phyloP scores from a whole-genome alignment of 2,329 filamentous ascomycete species.

The Fusarium pseudonygamai region DNA sequence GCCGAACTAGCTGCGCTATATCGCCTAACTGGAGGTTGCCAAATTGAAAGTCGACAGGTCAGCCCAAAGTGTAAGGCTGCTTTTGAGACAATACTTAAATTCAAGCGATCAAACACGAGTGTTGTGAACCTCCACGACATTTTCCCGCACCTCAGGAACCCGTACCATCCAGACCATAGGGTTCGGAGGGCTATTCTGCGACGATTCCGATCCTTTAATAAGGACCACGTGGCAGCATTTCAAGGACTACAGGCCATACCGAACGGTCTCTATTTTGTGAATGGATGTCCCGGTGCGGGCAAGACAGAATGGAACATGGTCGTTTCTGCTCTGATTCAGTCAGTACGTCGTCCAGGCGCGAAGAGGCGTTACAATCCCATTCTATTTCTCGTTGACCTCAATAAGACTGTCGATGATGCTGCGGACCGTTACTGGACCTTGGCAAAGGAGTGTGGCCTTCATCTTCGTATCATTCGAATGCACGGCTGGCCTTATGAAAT shows the following conservation, averaged over 20 bases:
- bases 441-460: conserved; percentile 48
- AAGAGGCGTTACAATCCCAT: conserved; percentile 47
- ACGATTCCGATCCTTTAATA: conserved; percentile 49
- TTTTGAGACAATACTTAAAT: conserved; percentile 48
- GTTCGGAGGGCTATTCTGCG: conserved; percentile 42
- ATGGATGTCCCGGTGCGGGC: conserved; percentile 58
- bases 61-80: conserved; percentile 32
- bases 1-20: conserved; percentile 47
- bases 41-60: conserved; percentile 13
- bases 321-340: conserved; percentile 51
- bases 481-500: conserved; percentile 53
- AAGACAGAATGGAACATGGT: conserved; percentile 60
- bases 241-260: conserved; percentile 49
- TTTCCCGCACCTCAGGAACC: conserved; percentile 50
- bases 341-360: conserved; percentile 38
- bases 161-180: conserved; percentile 16
- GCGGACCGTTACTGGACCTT: conserved; percentile 54
- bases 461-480: conserved; percentile 51
- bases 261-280: conserved; percentile 55
- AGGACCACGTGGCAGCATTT: conserved; percentile 52
- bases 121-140: conserved; percentile 38
- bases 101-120: conserved; percentile 34
- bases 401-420: conserved; percentile 57
- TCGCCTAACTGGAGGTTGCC: conserved; percentile 36
- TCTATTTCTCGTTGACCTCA: conserved; percentile 59